Percentiles rank a stretch among this genome's conserved stretches.
phyloP scores from a whole-genome alignment of 345 rosid genomes.

The Eucalyptus brandiana region DNA sequence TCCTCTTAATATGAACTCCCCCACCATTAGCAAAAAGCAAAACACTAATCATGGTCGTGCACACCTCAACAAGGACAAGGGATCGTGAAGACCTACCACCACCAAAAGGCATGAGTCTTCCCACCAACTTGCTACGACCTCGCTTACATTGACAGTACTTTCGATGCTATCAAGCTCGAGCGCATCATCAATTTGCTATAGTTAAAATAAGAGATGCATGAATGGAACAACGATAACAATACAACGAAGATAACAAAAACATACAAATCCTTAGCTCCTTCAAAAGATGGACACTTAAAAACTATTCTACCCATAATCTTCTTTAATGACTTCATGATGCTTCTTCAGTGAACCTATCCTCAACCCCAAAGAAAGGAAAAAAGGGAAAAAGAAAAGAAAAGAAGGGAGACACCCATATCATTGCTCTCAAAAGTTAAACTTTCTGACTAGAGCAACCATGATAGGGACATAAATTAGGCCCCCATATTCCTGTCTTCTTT shows the following conservation, averaged over 20 bases:
- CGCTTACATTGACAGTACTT: background rate
- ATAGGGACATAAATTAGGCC: background rate
- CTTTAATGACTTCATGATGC: background rate
- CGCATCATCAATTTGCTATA: background rate
- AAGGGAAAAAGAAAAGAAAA: fast-evolving
- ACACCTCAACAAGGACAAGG: background rate
- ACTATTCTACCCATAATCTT: background rate
- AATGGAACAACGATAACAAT: background rate
- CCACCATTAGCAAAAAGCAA: background rate
- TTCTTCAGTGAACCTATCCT: background rate
- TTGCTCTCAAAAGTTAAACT: background rate
- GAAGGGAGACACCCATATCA: background rate
- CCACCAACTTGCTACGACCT: background rate
- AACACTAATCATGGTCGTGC: background rate
- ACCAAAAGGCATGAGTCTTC: background rate
- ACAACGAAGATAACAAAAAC: background rate
- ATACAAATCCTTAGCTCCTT: background rate
- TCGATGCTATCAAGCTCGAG: background rate
- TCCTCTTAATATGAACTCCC: background rate
- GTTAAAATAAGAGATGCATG: background rate
- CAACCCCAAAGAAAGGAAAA: background rate
- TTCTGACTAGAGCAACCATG: background rate
- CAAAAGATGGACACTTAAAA: background rate
- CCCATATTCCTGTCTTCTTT: background rate
- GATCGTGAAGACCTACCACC: background rate